Evolutionary conservation across 2,329 filamentous ascomycete genomes (phyloP).

Genomic region (Basipetospora sp.): DNA sequence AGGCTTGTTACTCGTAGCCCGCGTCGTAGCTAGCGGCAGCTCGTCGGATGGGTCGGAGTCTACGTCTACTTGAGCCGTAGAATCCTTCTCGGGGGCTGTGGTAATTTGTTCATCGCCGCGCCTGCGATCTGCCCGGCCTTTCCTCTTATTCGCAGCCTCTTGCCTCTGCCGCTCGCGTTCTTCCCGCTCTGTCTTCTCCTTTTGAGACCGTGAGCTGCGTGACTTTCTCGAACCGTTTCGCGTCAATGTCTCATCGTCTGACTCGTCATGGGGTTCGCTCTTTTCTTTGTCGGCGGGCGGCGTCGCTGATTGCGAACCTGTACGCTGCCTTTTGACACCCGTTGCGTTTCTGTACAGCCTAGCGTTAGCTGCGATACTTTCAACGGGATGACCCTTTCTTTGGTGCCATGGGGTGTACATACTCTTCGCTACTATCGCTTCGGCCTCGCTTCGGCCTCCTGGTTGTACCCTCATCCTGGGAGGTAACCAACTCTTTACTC

Average conservation of each 20-base stretch:
- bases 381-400: constrained; percentile 12
- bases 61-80: constrained; percentile 26
- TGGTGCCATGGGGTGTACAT: constrained; percentile 28
- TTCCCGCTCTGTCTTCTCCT: constrained; percentile 51
- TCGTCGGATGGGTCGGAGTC: constrained; percentile 64
- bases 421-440: constrained; percentile 94
- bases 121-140: constrained; percentile 66
- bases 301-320: constrained; percentile 58
- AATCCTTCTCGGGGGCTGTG: constrained; percentile 14
- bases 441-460: constrained; percentile 63
- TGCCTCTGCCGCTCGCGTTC: constrained; percentile 60
- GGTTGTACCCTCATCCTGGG: constrained; percentile 36
- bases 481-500: constrained; percentile 65
- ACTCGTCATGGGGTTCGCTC: constrained; percentile 43
- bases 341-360: constrained; percentile 2
- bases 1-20: constrained; percentile 13
- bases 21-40: constrained; percentile 32
- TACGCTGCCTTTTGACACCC: constrained; percentile 67
- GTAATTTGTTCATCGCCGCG: constrained; percentile 56
- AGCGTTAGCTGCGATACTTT: neutral
- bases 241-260: constrained; percentile 50
- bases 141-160: constrained; percentile 66
- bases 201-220: constrained; percentile 43
- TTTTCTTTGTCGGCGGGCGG: constrained; percentile 36
- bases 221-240: constrained; percentile 44